Base-by-base conservation (phyloP, 176 grass and related monocot species). In the Bromus sterilis region DNA sequence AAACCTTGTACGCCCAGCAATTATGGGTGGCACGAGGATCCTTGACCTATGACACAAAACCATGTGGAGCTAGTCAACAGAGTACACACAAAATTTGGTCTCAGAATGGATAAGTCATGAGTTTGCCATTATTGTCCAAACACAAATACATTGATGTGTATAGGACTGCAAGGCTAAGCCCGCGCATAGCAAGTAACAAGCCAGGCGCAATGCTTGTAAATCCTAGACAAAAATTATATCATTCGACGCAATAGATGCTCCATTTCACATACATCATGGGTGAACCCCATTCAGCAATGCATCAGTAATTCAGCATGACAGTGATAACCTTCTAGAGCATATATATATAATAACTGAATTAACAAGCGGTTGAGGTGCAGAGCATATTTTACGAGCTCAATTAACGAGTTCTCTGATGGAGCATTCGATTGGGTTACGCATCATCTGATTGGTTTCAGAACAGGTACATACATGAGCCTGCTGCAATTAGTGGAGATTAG, bases 1-100 rank as follows among this genome's bases (percentile, higher is more conserved):
- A 18, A 84, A 98, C 93, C 93, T 95, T 95, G 74, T 95, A 98
- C 1, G 96, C 93, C 93, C 96, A 98, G 40, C 90, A 95, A 89
- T 98, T 98, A 83, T 98, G 96, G 53, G 79, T 93, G n/a, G 96
- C 96, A 43, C 87, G 88, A 7, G 88, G 84, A 93, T 98, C 90
- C 72, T 73, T 93, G 53, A 95, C 90, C 96, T 98, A 66, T 51
- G 66, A 66, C 57, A 88, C 36, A 71, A 71, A 80, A 71, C 8
- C 20, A 82, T 58, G 26, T 37, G 71, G 43, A 84, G 32, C 16
- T 58, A 37, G 25, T 71, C 49, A 87, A 67, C 7, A 43, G 25
- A 42, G 24, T n/a, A n/a, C n/a, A n/a, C 2, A 35, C 14, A 33
- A 34, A 55, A 8, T 28, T 28, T 11, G 26, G 2, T 55, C 44